phyloP scores from a whole-genome alignment of 2,329 filamentous ascomycete species.

The Nothophaeocryptopus gaeumannii region DNA sequence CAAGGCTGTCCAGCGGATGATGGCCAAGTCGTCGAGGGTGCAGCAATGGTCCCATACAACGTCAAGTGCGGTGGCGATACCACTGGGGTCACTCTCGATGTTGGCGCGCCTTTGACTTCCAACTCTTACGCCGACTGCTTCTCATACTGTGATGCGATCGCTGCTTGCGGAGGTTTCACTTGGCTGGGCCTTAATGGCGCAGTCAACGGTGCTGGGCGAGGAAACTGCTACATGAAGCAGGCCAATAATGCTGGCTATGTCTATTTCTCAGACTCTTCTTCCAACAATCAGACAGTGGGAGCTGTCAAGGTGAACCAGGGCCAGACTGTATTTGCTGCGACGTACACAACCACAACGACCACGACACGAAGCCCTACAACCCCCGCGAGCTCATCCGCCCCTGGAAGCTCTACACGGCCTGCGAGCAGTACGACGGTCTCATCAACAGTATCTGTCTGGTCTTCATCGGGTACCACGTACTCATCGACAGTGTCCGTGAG shows the following conservation, averaged over 20 bases:
- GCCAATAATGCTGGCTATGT: too few relatives aligned
- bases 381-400: background rate
- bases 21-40: background rate
- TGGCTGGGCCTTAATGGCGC: background rate
- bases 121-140: slow-evolving; percentile 1
- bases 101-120: background rate
- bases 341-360: background rate
- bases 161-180: slow-evolving; percentile 1
- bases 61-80: background rate
- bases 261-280: too few relatives aligned
- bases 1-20: background rate
- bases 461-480: background rate
- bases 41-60: background rate
- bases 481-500: background rate
- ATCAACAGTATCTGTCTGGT: background rate
- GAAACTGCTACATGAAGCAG: background rate
- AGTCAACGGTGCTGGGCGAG: background rate
- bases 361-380: background rate
- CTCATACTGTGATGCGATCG: background rate
- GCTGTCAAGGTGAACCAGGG: too few relatives aligned
- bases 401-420: too few relatives aligned
- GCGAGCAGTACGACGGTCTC: background rate
- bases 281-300: too few relatives aligned
- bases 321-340: too few relatives aligned
- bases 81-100: background rate